phyloP scores from a whole-genome alignment of 257 asterid genomes.

The Datura wrightii region DNA sequence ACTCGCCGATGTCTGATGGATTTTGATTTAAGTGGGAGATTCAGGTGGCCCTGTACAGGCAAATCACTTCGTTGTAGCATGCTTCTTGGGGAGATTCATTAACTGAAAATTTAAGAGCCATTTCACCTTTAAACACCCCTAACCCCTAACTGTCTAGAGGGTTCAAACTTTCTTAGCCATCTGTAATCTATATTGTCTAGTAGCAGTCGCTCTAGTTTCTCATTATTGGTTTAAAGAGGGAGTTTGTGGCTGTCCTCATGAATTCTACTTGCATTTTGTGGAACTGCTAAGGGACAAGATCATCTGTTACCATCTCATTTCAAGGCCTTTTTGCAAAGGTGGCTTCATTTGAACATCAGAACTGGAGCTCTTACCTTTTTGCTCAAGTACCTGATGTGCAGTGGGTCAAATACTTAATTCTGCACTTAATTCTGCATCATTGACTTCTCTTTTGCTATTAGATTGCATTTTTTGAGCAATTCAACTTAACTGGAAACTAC shows the following conservation, averaged over 20 bases:
- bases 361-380: slow-evolving; percentile 67
- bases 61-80: slow-evolving; percentile 39
- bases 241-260: slow-evolving; percentile 44
- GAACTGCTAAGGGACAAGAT: slow-evolving; percentile 48
- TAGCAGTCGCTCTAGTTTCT: slow-evolving; percentile 49
- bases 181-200: slow-evolving; percentile 45
- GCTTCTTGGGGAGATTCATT: slow-evolving; percentile 55
- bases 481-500: slow-evolving; percentile 51
- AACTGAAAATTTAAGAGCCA: slow-evolving; percentile 46
- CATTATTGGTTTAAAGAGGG: slow-evolving; percentile 55
- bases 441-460: slow-evolving; percentile 57
- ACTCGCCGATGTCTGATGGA: slow-evolving; percentile 50
- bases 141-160: slow-evolving; percentile 40
- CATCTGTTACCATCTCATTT: slow-evolving; percentile 54
- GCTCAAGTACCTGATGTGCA: slow-evolving; percentile 64
- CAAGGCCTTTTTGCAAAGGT: slow-evolving; percentile 64
- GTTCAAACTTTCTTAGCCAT: slow-evolving; percentile 40
- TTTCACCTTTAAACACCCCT: slow-evolving; percentile 46
- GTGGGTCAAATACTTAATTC: slow-evolving; percentile 56
- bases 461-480: slow-evolving; percentile 55
- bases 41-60: slow-evolving; percentile 33
- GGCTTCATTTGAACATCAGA: slow-evolving; percentile 68
- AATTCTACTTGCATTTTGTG: slow-evolving; percentile 44
- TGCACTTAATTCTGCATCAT: slow-evolving; percentile 48
- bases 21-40: slow-evolving; percentile 54